Percentiles rank a stretch among this genome's conserved stretches.
phyloP scores from a whole-genome alignment of 2,329 filamentous ascomycete species.

The Aquanectria penicillioides region DNA sequence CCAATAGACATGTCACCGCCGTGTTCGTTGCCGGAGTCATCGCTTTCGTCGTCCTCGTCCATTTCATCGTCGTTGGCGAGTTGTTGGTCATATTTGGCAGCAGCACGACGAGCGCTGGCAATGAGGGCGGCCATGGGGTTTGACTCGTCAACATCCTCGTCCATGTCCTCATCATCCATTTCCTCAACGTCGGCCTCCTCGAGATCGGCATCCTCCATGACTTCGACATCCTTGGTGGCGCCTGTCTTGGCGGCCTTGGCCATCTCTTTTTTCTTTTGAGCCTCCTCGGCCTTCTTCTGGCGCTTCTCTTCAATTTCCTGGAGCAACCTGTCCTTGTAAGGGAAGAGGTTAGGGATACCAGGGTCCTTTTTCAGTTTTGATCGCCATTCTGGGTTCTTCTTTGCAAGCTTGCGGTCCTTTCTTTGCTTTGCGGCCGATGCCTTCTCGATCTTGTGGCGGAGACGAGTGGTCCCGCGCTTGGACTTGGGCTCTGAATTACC shows the following conservation, averaged over 20 bases:
- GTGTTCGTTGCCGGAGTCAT: slow-evolving; percentile 65
- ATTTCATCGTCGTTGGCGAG: slow-evolving; percentile 69
- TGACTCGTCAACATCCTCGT: slow-evolving; percentile 71
- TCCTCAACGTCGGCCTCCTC: slow-evolving; percentile 61
- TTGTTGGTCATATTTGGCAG: slow-evolving; percentile 77
- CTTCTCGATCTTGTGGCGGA: slow-evolving; percentile 97
- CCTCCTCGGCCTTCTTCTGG: slow-evolving; percentile 82
- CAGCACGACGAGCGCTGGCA: slow-evolving; percentile 82
- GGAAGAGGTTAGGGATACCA: slow-evolving; percentile 96
- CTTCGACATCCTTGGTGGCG: slow-evolving; percentile 54
- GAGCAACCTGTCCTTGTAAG: slow-evolving; percentile 95
- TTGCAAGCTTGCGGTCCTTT: slow-evolving; percentile 87
- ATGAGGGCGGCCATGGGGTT: slow-evolving; percentile 95
- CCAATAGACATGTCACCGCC: slow-evolving; percentile 61
- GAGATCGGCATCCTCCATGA: slow-evolving; percentile 56
- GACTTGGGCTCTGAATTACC: slow-evolving; percentile 81
- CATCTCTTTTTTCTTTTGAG: slow-evolving; percentile 74
- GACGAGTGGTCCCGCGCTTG: slow-evolving; percentile 88
- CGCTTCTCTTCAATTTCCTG: slow-evolving; percentile 93
- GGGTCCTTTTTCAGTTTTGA: slow-evolving; percentile 97
- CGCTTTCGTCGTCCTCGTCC: slow-evolving; percentile 56
- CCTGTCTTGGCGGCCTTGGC: slow-evolving; percentile 74
- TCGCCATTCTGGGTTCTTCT: slow-evolving; percentile 98
- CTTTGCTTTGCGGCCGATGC: slow-evolving; percentile 88
- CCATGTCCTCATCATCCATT: slow-evolving; percentile 61